These are phyloP conservation scores for Populus ilicifolia DNA, from an alignment of 345 rosid species.

Conservation along the genomic window DNA sequence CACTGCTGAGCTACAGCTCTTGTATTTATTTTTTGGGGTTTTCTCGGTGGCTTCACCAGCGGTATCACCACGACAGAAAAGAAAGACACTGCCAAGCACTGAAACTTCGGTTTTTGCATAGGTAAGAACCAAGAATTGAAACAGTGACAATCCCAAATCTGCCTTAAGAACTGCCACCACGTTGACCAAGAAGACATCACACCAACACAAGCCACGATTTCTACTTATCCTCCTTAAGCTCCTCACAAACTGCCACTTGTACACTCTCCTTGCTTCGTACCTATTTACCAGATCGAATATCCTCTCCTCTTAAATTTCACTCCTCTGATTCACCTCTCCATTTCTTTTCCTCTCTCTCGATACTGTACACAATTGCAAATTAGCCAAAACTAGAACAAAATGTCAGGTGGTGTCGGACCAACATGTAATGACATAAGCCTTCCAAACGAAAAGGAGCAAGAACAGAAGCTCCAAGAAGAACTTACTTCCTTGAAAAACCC, in stretches of 20 bases:
- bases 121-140: not conserved
- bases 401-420: slow-evolving; percentile 87
- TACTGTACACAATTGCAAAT: not conserved
- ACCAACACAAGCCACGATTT: not conserved
- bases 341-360: not conserved
- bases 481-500: slow-evolving; percentile 3
- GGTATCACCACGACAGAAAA: not conserved
- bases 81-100: not conserved
- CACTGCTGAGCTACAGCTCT: not conserved
- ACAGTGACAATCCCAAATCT: not conserved
- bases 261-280: slow-evolving; percentile 8
- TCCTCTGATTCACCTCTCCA: not conserved
- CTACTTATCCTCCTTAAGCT: slow-evolving; percentile 9
- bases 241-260: slow-evolving; percentile 20
- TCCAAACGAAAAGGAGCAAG: slow-evolving; percentile 41
- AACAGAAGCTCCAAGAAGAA: slow-evolving; percentile 20
- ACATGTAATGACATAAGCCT: slow-evolving; percentile 48
- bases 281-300: not conserved
- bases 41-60: not conserved
- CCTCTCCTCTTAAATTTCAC: not conserved
- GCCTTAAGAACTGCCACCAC: not conserved
- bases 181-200: not conserved
- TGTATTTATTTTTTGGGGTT: not conserved
- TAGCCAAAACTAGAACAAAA: slow-evolving; percentile 8
- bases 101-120: not conserved